Evolutionary conservation across 2,329 filamentous ascomycete species (phyloP), one percentile per base, ranked within the genome.

Genomic region (Proliferodiscus dingleyae): DNA sequence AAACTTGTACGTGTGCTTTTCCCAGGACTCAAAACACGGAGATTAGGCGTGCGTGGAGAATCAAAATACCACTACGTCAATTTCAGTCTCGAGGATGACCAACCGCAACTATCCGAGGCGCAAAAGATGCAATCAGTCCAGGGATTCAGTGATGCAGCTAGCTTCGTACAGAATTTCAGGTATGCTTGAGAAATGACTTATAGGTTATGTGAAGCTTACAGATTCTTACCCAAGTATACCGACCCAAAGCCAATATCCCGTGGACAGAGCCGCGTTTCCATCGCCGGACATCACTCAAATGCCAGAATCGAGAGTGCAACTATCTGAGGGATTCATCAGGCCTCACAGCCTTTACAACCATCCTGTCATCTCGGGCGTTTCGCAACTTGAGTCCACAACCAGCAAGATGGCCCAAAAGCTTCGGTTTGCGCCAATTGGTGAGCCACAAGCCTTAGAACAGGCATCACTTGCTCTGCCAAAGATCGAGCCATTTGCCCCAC

Each of bases 1-100:
- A 98, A 98, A 67, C 79, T 98, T 34, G 93, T 98, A 26, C 83
- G 93, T 24, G 91, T 98, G 30, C 85, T 98, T 41, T 98, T 97
- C 59, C 91, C 93, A 0, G 91, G 90, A 33, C 83, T 98, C 18
- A 91, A 95, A 68, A 98, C 93, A 24, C 79, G 93, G 48, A 80
- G 93, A 53, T 74, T 98, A 10, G 93, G 93, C 52, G 90, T 97
- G 37, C 82, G 93, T 43, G 93, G 93, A 53, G 91, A 97, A 69
- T 98, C 93, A 11, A 98, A 98, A 65, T 98, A 98, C 65, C 93
- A 98, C 67, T 98, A 98, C 61, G 80, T 84, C 37, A 82, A 83
- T 60, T 85, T 85, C 58, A 71, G 71, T 10, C 66, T 84, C 41
- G 67, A 71, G 33, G 80, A 83, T 41, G 80, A 83, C 47, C 61